Evolutionary conservation across 768 basidiomycete species (phyloP), one percentile per base, ranked within the genome.

Genomic region (Pulveroboletus sp.): DNA sequence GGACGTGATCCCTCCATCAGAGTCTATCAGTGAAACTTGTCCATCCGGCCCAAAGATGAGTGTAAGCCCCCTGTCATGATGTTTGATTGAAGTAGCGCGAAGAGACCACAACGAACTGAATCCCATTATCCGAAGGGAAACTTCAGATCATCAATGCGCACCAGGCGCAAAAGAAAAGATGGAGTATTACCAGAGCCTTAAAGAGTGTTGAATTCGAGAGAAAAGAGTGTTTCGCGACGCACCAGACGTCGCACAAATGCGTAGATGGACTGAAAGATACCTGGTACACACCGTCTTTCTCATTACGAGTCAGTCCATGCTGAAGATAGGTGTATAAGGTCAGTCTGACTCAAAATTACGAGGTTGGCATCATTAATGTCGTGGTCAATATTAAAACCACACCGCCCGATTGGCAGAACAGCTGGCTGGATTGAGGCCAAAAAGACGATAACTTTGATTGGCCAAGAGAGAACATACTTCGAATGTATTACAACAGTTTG

Each of bases 31-130:
- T 4, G 65, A 65, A 47, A 64, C 54, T 33, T 65, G 64, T 33
- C 64, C 64, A 39, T 62, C 54, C 17, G 64, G 47, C 24, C 65
- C 64, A 44, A 65, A 57, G 36, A 65, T 40, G 18, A 65, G 54
- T n/a, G 58, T 63, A 15, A 65, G 44, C 7, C 42, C 60, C 28
- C 62, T 56, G 37, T 59, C 46, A 10, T 54, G 40, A 31, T 57
- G 60, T 36, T 40, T 55, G 42, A 43, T 13, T n/a, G 56, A 26
- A 37, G 60, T 43, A 17, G 51, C 35, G 38, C 9, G 46, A 53
- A 38, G 41, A 39, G 43, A 55, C 32, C 3, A 56, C 13, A 17
- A 26, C 2, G 53, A 61, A 43, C 47, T 50, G 41, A 24, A 35
- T 46, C 17, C 46, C 64, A 66, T 64, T 39, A 56, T 66, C 46